A percentile compares a stretch with the other conserved stretches of the same genome.
Conservation (phyloP, 805 yeast species). For the Myxozyma lipomycoides region DNA sequence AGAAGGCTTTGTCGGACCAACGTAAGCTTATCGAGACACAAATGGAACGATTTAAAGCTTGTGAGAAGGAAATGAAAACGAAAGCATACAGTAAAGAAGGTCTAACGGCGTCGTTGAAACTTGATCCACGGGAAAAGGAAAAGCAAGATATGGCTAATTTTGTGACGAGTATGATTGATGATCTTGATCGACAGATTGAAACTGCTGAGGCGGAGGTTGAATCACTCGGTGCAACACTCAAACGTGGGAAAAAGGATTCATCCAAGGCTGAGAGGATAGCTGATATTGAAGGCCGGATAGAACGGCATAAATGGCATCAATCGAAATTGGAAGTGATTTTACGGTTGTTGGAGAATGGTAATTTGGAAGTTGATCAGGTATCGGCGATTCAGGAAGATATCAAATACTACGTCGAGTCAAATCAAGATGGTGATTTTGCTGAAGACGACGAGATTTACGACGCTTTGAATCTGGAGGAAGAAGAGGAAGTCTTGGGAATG, state of each 20-base stretch:
- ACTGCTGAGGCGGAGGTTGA: constrained; percentile 69
- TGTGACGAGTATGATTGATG: constrained; percentile 67
- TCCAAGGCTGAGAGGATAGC: constrained; percentile 55
- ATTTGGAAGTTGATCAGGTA: constrained; percentile 70
- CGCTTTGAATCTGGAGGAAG: constrained; percentile 65
- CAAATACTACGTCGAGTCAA: constrained; percentile 87
- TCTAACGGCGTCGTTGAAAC: constrained; percentile 60
- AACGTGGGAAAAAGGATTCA: constrained; percentile 58
- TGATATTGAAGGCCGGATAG: constrained; percentile 58
- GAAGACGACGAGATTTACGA: constrained; percentile 94
- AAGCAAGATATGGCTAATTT: constrained; percentile 70
- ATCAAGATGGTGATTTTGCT: constrained; percentile 86
- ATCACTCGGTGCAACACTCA: constrained; percentile 47
- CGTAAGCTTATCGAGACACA: constrained; percentile 61
- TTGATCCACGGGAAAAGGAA: constrained; percentile 78
- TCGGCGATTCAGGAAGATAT: constrained; percentile 82
- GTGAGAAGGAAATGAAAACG: constrained; percentile 88
- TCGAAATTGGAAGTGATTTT: constrained; percentile 72
- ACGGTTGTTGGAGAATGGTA: constrained; percentile 73
- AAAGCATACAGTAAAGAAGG: constrained; percentile 95
- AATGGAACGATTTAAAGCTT: constrained; percentile 94
- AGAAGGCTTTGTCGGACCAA: constrained; percentile 73
- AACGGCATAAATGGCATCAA: constrained; percentile 75
- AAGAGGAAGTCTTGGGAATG: constrained; percentile 44
- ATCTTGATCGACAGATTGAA: constrained; percentile 76